Evolutionary conservation across 2,329 filamentous ascomycete genomes (phyloP), one percentile per base, ranked within the genome.

Genomic region (Stagonosporopsis cucurbitacearum): DNA sequence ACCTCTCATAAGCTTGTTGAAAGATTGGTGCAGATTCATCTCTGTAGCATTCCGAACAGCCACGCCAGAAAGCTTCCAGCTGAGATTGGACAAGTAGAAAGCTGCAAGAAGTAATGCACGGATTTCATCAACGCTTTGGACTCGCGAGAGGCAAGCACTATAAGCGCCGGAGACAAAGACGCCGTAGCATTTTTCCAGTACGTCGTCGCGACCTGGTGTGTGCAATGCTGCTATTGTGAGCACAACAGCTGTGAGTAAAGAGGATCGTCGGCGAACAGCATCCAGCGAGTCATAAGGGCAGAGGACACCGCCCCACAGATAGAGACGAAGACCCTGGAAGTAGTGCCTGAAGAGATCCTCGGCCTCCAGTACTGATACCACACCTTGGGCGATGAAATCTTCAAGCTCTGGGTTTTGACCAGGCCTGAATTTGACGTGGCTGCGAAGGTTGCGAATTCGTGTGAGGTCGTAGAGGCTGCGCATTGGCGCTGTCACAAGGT

Each of bases 1-100:
- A 6, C 74, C 73, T 42, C 71, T 64, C 59, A 71, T 66, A 9
- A 73, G 66, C 47, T 73, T 73, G 41, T 72, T 69, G 49, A 71
- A 75, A 0, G 74, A 70, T 30, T 73, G 74, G 43, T 78, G 75
- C 7, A 78, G 50, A 48, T 76, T 75, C 64, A 77, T 73, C 59
- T 78, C 77, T 2, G 75, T 74, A 2, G 74, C 75, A 28, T 75
- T 74, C 3, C 76, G 66, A 1, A 78, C 75, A 6, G 75, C 75
- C 3, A 74, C 63, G 8, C 75, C 75, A 12, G 75, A 73, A 2
- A 78, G 66, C 37, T 77, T 73, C 71, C 75, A 77, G 60, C 73
- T 77, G 12, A 77, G 59, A 50, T 76, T 75, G 11, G 75, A 72
- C 0, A 78, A 67, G 51, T 76, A 78, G 59, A 78, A 77, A 2